phyloP scores from a whole-genome alignment of 2,329 filamentous ascomycete species.

The Metarhizium brunneum region DNA sequence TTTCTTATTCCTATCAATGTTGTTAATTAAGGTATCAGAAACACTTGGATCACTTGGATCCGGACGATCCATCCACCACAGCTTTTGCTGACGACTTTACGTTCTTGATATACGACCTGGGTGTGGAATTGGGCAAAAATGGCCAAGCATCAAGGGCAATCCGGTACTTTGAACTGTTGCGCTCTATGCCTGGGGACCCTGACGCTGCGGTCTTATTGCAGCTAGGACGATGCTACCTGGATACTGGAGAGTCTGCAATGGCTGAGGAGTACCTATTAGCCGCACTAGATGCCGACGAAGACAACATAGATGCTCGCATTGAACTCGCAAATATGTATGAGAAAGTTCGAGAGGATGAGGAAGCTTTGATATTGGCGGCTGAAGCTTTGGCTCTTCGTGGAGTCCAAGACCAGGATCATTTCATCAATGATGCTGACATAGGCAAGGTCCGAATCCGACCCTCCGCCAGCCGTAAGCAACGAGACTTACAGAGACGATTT shows the following conservation, averaged over 20 bases:
- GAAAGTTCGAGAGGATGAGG: slow-evolving; percentile 59
- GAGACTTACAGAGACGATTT: not conserved
- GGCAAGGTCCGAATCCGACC: not conserved
- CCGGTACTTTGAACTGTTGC: slow-evolving; percentile 46
- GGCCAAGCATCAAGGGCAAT: slow-evolving; percentile 31
- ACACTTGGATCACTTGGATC: slow-evolving; percentile 63
- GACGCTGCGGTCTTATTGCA: slow-evolving; percentile 45
- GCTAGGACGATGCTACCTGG: slow-evolving; percentile 60
- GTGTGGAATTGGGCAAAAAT: slow-evolving; percentile 30
- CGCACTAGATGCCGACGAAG: slow-evolving; percentile 61
- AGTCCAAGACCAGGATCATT: slow-evolving; percentile 25
- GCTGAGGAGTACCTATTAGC: slow-evolving; percentile 72
- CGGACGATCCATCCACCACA: slow-evolving; percentile 39
- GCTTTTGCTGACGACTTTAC: slow-evolving; percentile 55
- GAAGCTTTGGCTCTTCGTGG: slow-evolving; percentile 61
- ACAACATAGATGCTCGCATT: slow-evolving; percentile 66
- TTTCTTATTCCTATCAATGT: not conserved
- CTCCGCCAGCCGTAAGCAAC: not conserved
- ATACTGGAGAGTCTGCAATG: slow-evolving; percentile 51
- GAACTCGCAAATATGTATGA: slow-evolving; percentile 82
- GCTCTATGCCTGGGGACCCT: slow-evolving; percentile 35
- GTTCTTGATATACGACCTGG: slow-evolving; percentile 68
- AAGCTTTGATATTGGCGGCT: slow-evolving; percentile 67
- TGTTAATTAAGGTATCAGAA: slow-evolving; percentile 28
- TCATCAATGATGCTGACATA: not conserved